Conservation (phyloP, 352 stramenopile species). For the Phytophthora brassicae region DNA sequence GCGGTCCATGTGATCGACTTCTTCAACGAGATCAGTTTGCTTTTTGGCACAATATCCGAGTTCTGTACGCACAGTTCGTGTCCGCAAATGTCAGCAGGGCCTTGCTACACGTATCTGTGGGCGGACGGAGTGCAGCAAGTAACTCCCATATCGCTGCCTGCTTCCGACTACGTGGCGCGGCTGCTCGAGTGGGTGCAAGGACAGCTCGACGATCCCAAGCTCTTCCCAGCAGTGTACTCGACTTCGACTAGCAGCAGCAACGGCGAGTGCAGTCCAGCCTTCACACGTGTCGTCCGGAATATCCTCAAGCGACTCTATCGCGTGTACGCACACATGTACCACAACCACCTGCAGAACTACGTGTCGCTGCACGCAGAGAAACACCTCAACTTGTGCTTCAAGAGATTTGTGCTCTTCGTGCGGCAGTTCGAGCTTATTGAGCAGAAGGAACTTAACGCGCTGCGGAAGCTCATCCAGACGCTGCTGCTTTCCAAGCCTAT, state of each 20-base stretch:
- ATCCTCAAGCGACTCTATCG: slow-evolving; percentile 97
- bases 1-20: slow-evolving; percentile 88
- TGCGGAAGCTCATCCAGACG: slow-evolving; percentile 91
- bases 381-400: slow-evolving; percentile 97
- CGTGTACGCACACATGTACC: slow-evolving; percentile 97
- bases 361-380: slow-evolving; percentile 90
- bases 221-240: slow-evolving; percentile 50
- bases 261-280: slow-evolving; percentile 32
- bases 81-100: slow-evolving; percentile 71
- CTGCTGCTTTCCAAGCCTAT: slow-evolving; percentile 21
- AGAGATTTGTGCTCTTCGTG: slow-evolving; percentile 97
- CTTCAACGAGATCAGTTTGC: slow-evolving; percentile 92
- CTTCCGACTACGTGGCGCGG: slow-evolving; percentile 83
- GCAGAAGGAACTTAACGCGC: slow-evolving; percentile 92
- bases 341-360: slow-evolving; percentile 92
- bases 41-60: slow-evolving; percentile 90
- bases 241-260: slow-evolving; percentile 14
- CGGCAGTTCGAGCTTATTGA: slow-evolving; percentile 92
- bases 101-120: slow-evolving; percentile 90
- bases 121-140: slow-evolving; percentile 60
- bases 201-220: slow-evolving; percentile 71
- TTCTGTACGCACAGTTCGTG: slow-evolving; percentile 68
- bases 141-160: slow-evolving; percentile 56
- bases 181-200: slow-evolving; percentile 87
- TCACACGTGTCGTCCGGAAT: slow-evolving; percentile 54